Conservation (phyloP, 805 yeast genomes). For the Candida arabinofermentans region DNA sequence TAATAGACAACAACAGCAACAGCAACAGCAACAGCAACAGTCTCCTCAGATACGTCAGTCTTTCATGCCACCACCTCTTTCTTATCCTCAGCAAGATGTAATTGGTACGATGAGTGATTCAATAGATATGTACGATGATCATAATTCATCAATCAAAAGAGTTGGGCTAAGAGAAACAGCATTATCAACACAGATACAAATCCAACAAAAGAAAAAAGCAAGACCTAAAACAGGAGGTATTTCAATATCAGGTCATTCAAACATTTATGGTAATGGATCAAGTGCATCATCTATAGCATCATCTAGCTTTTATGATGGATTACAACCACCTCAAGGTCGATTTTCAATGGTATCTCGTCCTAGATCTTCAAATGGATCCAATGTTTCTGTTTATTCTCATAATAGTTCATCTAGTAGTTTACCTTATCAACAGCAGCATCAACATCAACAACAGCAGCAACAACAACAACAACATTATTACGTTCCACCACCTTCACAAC, state of each 20-base stretch:
- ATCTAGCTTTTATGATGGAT: neutral
- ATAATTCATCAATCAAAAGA: conserved; percentile 22
- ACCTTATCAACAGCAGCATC: conserved; percentile 5
- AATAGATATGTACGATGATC: conserved; percentile 27
- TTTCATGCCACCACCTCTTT: no score
- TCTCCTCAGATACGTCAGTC: no score
- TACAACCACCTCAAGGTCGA: conserved; percentile 5
- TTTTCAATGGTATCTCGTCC: conserved; percentile 7
- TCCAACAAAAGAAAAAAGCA: conserved; percentile 23
- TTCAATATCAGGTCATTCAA: neutral
- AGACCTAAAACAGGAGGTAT: conserved; percentile 21
- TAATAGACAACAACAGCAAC: neutral
- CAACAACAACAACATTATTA: conserved; percentile 2
- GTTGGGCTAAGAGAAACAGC: conserved; percentile 31
- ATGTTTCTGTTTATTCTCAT: conserved; percentile 1
- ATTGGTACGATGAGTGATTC: conserved; percentile 4
- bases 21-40: conserved; percentile 2
- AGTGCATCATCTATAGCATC: neutral
- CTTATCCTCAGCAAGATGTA: no score
- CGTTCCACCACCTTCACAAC: neutral
- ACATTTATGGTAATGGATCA: conserved; percentile 3
- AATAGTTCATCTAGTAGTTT: neutral
- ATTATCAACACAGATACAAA: conserved; percentile 23
- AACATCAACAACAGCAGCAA: conserved; percentile 3
- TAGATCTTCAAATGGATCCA: conserved; percentile 6